phyloP scores from a whole-genome alignment of 1,284 basidiomycete genomes.

The Cystobasidium pallidum region DNA sequence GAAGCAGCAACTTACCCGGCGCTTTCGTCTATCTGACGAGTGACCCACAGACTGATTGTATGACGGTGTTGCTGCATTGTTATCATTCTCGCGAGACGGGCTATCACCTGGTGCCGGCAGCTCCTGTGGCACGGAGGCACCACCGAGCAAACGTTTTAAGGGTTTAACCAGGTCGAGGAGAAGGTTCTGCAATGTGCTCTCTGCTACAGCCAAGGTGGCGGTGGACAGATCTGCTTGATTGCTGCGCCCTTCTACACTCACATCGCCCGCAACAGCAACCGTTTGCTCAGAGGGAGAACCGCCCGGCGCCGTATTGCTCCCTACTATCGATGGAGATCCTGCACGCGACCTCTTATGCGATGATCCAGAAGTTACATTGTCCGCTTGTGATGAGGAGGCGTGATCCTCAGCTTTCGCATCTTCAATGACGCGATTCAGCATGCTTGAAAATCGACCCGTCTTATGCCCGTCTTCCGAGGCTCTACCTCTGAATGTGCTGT shows the following conservation, averaged over 20 bases:
- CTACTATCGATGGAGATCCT: too few relatives aligned
- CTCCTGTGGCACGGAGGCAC: background rate
- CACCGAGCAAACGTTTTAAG: constrained; percentile 11
- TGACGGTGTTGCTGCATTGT: background rate
- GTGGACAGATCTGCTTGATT: background rate
- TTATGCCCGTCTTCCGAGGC: background rate
- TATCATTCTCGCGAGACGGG: background rate
- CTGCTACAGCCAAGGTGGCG: background rate
- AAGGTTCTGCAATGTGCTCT: constrained; percentile 5
- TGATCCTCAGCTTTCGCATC: background rate
- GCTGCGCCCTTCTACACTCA: background rate
- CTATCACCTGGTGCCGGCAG: background rate
- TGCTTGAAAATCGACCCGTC: constrained; percentile 10
- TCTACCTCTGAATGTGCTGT: background rate
- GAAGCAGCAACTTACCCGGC: constrained; percentile 4
- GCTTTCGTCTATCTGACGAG: background rate
- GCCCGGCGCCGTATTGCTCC: background rate
- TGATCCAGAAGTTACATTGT: background rate
- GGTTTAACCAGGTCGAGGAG: constrained; percentile 29
- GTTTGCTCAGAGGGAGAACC: background rate
- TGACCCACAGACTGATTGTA: background rate
- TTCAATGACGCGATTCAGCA: constrained; percentile 15
- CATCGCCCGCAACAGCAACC: background rate
- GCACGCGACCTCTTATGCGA: too few relatives aligned
- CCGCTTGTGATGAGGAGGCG: too few relatives aligned